Evolutionary conservation across 2,329 filamentous ascomycete species (phyloP), one percentile per base, ranked within the genome.

Genomic region (Ceratocystis diversiconidia): DNA sequence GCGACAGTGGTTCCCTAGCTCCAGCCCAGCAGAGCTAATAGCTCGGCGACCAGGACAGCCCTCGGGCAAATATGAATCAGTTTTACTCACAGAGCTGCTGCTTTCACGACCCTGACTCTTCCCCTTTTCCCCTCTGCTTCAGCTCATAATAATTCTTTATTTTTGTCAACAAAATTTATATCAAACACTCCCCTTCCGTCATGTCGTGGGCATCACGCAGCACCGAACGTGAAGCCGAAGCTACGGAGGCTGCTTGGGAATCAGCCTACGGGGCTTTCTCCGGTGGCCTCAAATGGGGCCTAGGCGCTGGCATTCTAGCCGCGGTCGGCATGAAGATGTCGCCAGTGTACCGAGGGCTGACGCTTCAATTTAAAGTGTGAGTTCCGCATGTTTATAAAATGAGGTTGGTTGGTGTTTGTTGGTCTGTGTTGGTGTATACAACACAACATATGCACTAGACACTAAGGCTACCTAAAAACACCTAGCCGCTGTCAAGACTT

Each of bases 331-430:
- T 84, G 69, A 76, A 78, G 25, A 79, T 85, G 71, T 89, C 85
- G 63, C 89, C 89, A 0, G 71, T 92, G 22, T 92, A 92, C 72
- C 81, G 87, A 25, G 82, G 85, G 1, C 76, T 88, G 68, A 90
- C 87, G 1, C 77, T 89, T 62, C 87, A 90, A 72, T 90, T 90
- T 75, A 90, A 90, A 77, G 84, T 88, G 87, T 89, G 80, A 71
- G 83, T 76, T 32, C 43, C 10, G 17, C 6, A 2, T 46, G 7
- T 30, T 25, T 8, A 30, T 19, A 3, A 19, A 15, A 8, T 28
- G 52, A 28, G 12, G 25, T 57, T 17, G 52, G 48, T 10, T 30
- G 52, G 48, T 10, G 48, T n/a, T 48, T n/a, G 46, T 48, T 22
- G 3, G 46, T 48, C 46, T n/a, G 19, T 22, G 46, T 10, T 22